A percentile compares a stretch with the other conserved stretches of the same genome.
Conservation (phyloP, 2,329 filamentous ascomycete genomes). For the Phaeosphaeria sp. region DNA sequence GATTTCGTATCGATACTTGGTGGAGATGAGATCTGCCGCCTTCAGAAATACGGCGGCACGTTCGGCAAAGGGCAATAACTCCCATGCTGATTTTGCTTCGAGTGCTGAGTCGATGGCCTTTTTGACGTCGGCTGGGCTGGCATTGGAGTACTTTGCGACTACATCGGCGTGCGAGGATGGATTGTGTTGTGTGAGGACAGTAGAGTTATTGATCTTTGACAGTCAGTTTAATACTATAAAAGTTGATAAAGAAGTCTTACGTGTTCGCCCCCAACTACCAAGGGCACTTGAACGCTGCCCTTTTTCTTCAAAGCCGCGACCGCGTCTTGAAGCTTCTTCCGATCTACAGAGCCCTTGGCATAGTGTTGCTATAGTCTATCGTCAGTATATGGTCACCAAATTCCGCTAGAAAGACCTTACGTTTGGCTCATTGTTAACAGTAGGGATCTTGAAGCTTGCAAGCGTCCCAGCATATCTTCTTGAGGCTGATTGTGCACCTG, state of each 20-base stretch:
- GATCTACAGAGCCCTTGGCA: constrained; percentile 79
- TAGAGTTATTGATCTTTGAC: constrained; percentile 68
- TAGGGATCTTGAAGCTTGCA: constrained; percentile 86
- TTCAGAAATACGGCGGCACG: constrained; percentile 94
- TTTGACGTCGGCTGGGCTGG: constrained; percentile 75
- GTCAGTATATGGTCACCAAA: constrained; percentile 8
- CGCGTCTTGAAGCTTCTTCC: constrained; percentile 76
- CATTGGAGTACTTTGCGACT: constrained; percentile 85
- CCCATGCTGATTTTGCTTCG: constrained; percentile 86
- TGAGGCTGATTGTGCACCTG: constrained; percentile 31
- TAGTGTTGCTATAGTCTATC: constrained; percentile 78
- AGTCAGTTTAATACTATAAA: background rate
- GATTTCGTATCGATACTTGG: constrained; percentile 94
- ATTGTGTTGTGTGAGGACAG: constrained; percentile 75
- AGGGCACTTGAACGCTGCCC: constrained; percentile 77
- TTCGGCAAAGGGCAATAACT: constrained; percentile 84
- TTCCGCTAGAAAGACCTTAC: constrained; percentile 59
- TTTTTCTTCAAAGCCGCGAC: constrained; percentile 72
- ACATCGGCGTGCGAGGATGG: constrained; percentile 78
- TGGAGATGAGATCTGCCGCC: constrained; percentile 87
- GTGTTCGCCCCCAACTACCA: constrained; percentile 83
- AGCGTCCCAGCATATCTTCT: constrained; percentile 62
- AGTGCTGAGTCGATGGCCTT: constrained; percentile 84
- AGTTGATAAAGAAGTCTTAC: constrained; percentile 50
- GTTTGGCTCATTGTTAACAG: constrained; percentile 92